These are phyloP conservation scores for Cadophora sp. DNA, from an alignment of 2,329 filamentous ascomycete genomes.

Conservation along the genomic window DNA sequence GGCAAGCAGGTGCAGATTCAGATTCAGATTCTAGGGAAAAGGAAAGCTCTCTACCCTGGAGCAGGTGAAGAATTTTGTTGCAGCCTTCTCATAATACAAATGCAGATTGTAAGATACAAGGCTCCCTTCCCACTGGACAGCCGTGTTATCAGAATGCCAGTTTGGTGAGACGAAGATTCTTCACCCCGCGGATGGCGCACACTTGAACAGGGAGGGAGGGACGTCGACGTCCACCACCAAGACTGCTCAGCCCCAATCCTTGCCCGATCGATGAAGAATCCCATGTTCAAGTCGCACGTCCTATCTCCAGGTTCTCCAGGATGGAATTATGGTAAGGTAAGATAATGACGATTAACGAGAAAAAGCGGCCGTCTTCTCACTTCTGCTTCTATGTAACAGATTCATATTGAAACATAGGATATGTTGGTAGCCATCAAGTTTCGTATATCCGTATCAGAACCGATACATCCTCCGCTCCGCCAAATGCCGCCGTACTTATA, in stretches of 20 bases:
- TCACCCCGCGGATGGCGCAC: conserved; percentile 11
- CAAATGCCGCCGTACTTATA: no score
- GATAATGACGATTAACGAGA: neutral
- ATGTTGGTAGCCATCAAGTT: neutral
- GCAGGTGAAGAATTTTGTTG: conserved; percentile 8
- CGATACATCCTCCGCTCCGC: neutral
- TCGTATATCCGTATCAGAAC: conserved; percentile 8
- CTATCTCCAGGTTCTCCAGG: conserved; percentile 18
- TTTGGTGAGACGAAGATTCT: neutral
- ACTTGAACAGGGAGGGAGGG: no score
- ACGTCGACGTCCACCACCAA: conserved; percentile 12
- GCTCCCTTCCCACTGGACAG: conserved; percentile 15
- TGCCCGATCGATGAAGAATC: conserved; percentile 18
- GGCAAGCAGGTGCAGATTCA: neutral
- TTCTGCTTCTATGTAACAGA: no score
- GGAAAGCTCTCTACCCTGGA: neutral
- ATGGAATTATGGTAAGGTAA: neutral
- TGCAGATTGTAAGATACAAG: conserved; percentile 16
- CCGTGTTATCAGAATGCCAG: neutral
- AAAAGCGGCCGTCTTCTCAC: neutral
- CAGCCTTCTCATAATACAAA: conserved; percentile 11
- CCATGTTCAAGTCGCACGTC: neutral
- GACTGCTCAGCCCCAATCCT: conserved; percentile 16
- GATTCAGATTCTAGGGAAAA: neutral
- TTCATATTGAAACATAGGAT: neutral